A percentile compares a stretch with the other conserved stretches of the same genome.
These are phyloP conservation scores for Chondrus crispus DNA, from an alignment of 23 red algal genomes.

Conservation along the genomic window DNA sequence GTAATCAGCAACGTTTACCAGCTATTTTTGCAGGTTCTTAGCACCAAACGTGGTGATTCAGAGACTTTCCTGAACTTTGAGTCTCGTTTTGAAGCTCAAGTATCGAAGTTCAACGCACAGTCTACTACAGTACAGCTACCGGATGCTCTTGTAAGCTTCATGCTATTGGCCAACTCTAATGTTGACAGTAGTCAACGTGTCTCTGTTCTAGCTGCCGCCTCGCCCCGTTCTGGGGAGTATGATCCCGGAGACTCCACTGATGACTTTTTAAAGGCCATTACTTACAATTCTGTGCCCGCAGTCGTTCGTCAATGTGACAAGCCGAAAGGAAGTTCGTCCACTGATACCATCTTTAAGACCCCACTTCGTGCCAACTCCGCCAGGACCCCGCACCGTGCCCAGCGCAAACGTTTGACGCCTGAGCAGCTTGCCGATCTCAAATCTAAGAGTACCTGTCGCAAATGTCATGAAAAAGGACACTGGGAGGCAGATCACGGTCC, in stretches of 20 bases:
- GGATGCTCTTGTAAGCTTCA: background rate
- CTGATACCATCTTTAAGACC: background rate
- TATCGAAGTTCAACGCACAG: constrained; percentile 1
- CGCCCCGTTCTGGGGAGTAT: background rate
- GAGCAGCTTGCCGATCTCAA: background rate
- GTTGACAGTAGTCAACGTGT: constrained; percentile 9
- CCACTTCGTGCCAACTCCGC: background rate
- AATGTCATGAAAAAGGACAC: background rate
- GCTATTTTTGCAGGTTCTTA: background rate
- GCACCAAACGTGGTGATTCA: background rate
- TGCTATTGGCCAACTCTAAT: background rate
- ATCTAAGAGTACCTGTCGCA: background rate
- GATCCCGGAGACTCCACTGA: constrained; percentile 7
- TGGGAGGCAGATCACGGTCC: background rate
- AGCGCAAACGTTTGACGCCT: background rate
- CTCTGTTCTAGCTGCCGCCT: constrained; percentile 6
- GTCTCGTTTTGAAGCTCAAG: background rate
- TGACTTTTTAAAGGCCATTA: constrained; percentile 12
- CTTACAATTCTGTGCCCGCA: background rate
- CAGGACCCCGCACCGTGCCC: background rate
- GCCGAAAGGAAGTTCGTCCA: background rate
- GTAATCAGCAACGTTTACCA: background rate
- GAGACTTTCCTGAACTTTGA: constrained; percentile 14
- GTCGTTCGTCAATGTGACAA: constrained; percentile 28
- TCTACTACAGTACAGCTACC: background rate